Percentiles rank a stretch among this genome's conserved stretches.
Conservation (phyloP, 805 yeast species). For the Ogataea corticis region DNA sequence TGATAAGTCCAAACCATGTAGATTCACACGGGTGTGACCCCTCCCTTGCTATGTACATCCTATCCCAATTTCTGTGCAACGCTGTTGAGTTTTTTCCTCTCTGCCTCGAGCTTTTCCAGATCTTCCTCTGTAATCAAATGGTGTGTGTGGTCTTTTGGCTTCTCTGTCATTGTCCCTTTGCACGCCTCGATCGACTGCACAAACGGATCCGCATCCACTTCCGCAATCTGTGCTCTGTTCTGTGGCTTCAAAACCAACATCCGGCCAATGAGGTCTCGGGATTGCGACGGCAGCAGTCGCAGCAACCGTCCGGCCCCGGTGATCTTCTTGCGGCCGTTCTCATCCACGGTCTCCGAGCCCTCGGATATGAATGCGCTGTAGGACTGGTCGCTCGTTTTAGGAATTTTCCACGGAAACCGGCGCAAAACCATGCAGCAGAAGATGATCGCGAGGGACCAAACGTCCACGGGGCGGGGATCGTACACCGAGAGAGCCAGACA, state of each 20-base stretch:
- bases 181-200: conserved; percentile 58
- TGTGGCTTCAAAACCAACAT: conserved; percentile 67
- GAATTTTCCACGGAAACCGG: conserved; percentile 95
- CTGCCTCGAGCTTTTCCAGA: conserved; percentile 42
- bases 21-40: too few species aligned
- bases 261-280: conserved; percentile 57
- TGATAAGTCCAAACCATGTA: too few species aligned
- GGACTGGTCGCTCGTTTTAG: conserved; percentile 73
- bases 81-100: conserved; percentile 30
- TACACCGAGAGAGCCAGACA: conserved; percentile 58
- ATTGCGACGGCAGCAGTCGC: conserved; percentile 65
- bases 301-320: conserved; percentile 73
- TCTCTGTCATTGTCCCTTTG: conserved; percentile 29
- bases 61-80: conserved; percentile 17
- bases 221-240: conserved; percentile 58
- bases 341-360: conserved; percentile 27
- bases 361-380: conserved; percentile 60
- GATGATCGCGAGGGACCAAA: conserved; percentile 93
- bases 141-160: conserved; percentile 53
- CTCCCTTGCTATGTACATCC: not conserved
- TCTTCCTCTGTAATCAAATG: conserved; percentile 71
- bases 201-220: conserved; percentile 60
- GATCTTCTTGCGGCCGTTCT: conserved; percentile 24
- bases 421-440: conserved; percentile 86
- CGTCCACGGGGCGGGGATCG: conserved; percentile 86